Evolutionary conservation across 1,284 basidiomycete genomes (phyloP).

Genomic region (Papiliotrema nemorosa): DNA sequence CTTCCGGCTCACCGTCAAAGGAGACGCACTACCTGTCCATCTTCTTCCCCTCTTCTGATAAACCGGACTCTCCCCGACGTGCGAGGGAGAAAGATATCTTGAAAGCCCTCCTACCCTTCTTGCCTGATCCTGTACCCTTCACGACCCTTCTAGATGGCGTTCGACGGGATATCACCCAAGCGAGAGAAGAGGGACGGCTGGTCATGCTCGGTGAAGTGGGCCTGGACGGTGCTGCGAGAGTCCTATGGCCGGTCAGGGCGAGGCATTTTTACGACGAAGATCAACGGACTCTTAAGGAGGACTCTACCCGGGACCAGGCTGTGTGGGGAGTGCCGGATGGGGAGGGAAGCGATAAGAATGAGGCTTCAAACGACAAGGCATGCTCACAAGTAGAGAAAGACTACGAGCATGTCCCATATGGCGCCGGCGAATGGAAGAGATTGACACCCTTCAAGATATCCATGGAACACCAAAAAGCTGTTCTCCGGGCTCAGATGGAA

Average conservation of each 20-base stretch:
- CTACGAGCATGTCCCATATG: not conserved
- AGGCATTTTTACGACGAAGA: slow-evolving; percentile 15
- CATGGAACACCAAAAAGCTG: slow-evolving; percentile 46
- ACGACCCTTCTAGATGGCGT: slow-evolving; percentile 19
- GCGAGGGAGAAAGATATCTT: slow-evolving; percentile 11
- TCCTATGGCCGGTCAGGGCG: slow-evolving; percentile 34
- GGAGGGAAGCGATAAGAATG: not conserved
- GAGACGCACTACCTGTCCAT: slow-evolving; percentile 45
- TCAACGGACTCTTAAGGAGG: not conserved
- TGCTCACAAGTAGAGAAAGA: too few species aligned
- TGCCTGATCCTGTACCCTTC: slow-evolving; percentile 42
- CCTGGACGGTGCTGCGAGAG: slow-evolving; percentile 47
- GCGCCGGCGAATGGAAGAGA: slow-evolving; percentile 24
- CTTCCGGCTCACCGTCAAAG: slow-evolving; percentile 26
- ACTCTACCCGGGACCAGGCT: too few species aligned
- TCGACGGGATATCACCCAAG: slow-evolving; percentile 18
- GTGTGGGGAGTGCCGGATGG: not conserved
- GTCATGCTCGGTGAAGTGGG: slow-evolving; percentile 53
- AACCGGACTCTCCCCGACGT: not conserved
- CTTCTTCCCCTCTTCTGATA: slow-evolving; percentile 33
- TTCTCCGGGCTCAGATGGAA: slow-evolving; percentile 47
- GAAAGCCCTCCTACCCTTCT: slow-evolving; percentile 25
- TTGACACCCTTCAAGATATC: slow-evolving; percentile 48
- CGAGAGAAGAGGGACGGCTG: slow-evolving; percentile 16
- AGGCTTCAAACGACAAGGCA: not conserved